A percentile compares a stretch with the other conserved stretches of the same genome.
Conservation (phyloP, 1,284 basidiomycete genomes). For the Pholiota adiposa region DNA sequence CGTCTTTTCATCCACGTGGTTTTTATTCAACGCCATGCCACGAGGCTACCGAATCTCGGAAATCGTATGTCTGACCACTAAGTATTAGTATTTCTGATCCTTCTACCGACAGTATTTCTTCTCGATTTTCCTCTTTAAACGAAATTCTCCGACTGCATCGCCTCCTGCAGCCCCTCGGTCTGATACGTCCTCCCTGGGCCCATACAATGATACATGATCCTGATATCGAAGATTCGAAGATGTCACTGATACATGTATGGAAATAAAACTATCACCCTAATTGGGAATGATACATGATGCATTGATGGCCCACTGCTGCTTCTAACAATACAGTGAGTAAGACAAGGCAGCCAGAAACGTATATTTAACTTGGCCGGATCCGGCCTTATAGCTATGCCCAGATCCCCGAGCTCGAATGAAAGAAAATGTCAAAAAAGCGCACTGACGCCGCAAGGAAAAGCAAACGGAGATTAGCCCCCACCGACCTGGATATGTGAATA, state of each 20-base stretch:
- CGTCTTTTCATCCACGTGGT: constrained; percentile 8
- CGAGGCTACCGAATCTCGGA: constrained; percentile 8
- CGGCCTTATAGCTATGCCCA: not conserved
- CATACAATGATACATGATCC: constrained; percentile 4
- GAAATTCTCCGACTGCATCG: not conserved
- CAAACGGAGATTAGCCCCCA: not conserved
- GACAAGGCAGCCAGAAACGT: too few species aligned
- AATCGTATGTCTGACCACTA: not conserved
- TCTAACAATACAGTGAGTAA: constrained; percentile 7
- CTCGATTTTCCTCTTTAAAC: not conserved
- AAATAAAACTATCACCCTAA: not conserved
- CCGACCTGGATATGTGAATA: not conserved
- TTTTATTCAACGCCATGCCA: not conserved
- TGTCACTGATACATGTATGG: not conserved
- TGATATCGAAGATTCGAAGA: constrained; percentile 6
- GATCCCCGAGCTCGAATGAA: constrained; percentile 1
- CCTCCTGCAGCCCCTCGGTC: not conserved
- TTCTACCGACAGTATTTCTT: not conserved
- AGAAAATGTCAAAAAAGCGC: constrained; percentile 6
- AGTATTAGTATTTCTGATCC: too few species aligned
- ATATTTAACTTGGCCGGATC: constrained; percentile 1
- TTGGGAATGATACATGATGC: not conserved
- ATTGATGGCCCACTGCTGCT: not conserved
- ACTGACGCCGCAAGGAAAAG: not conserved
- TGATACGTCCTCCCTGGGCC: not conserved